Conservation (phyloP, 306 rosid genomes). For the Cucurbita argyrosperma region DNA sequence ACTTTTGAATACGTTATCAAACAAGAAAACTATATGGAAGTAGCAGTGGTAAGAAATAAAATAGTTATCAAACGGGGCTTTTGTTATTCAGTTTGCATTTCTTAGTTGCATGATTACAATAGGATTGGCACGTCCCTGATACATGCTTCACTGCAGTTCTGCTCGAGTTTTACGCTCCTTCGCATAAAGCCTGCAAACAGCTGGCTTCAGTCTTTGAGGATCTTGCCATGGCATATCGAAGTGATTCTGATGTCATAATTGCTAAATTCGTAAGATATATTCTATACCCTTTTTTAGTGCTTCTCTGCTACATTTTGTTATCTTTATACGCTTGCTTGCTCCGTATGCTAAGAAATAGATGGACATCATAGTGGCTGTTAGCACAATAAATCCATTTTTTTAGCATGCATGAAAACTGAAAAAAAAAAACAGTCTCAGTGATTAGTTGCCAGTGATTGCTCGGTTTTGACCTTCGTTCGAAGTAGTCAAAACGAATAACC, state of each 20-base stretch:
- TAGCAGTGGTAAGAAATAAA: too few relatives aligned
- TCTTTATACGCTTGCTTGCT: background rate
- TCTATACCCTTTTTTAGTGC: background rate
- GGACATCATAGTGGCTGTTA: background rate
- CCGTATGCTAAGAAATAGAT: background rate
- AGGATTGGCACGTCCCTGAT: background rate
- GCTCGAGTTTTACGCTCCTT: conserved; percentile 79
- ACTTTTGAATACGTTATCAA: too few relatives aligned
- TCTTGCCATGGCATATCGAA: conserved; percentile 61
- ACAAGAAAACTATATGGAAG: too few relatives aligned
- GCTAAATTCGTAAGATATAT: conserved; percentile 59
- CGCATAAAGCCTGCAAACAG: conserved; percentile 81
- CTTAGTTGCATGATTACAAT: background rate
- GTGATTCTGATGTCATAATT: conserved; percentile 49
- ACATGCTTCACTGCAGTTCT: conserved; percentile 40
- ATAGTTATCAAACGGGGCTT: too few relatives aligned
- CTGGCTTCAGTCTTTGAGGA: conserved; percentile 87
- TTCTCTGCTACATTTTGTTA: background rate
- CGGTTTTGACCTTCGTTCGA: too few relatives aligned
- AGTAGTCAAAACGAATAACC: too few relatives aligned
- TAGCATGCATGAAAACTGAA: too few relatives aligned
- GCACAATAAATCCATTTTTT: background rate
- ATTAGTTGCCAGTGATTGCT: too few relatives aligned
- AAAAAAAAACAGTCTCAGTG: too few relatives aligned
- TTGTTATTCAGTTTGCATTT: background rate